Conservation (phyloP, 305 asterid genomes). For the Rubia occidens region DNA sequence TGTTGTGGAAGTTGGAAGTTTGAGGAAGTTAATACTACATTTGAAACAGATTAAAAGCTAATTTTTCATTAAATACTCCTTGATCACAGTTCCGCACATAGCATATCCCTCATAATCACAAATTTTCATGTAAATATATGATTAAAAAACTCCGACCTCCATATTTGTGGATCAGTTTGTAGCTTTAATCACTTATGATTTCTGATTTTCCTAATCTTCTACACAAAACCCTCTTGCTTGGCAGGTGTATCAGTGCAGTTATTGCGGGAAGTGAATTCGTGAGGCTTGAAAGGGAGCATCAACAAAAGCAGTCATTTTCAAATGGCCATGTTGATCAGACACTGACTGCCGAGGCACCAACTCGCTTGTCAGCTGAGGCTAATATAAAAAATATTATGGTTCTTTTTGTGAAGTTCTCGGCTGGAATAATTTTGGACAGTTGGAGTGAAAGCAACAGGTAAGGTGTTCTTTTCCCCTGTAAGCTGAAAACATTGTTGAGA, state of each 20-base stretch:
- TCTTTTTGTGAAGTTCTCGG: constrained; percentile 79
- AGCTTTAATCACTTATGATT: background rate
- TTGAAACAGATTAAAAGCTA: background rate
- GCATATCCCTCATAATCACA: background rate
- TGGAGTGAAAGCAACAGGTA: constrained; percentile 84
- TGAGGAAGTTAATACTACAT: background rate
- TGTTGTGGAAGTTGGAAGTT: background rate
- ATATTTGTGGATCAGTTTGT: background rate
- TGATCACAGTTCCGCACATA: background rate
- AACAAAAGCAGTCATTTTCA: constrained; percentile 60
- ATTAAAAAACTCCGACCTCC: background rate
- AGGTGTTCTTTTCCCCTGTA: constrained; percentile 6
- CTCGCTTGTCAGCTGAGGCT: constrained; percentile 56
- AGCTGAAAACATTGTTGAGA: background rate
- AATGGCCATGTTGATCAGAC: constrained; percentile 62
- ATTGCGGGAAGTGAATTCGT: constrained; percentile 84
- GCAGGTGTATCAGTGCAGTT: constrained; percentile 90
- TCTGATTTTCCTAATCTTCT: constrained; percentile 1
- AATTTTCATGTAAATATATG: background rate
- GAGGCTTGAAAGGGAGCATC: constrained; percentile 80
- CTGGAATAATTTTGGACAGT: constrained; percentile 71
- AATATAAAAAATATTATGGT: constrained; percentile 81
- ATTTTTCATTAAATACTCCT: background rate
- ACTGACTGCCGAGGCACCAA: constrained; percentile 48
- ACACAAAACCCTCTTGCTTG: constrained; percentile 19